Base-by-base conservation (phyloP, 2,329 filamentous ascomycete species). In the Aspergillus neoniger region DNA sequence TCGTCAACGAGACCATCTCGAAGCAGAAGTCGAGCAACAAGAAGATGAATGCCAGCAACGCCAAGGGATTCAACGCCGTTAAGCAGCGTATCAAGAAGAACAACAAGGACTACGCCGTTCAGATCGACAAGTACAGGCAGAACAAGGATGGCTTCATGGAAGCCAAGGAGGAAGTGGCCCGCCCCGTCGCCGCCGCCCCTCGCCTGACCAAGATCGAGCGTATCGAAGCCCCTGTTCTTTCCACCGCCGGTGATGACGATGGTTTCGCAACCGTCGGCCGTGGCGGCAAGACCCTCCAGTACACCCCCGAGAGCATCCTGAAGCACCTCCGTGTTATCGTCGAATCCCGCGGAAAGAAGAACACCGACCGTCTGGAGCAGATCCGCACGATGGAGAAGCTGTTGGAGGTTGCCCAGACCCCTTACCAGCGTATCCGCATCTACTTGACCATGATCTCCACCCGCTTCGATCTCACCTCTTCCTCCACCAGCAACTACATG, bases 1-100 rank as follows among this genome's bases (percentile, higher is more conserved):
- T 90, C 75, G 91, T 97, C 85, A 93, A 93, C 75, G 96, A 99
- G 83, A 89, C 93, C 23, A 86, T 96, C 67, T 88, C 92, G 71
- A 97, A 97, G 85, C 91, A 96, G 76, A 99, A 99, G 84, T 91
- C 96, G 69, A 91, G 91, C 2, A 88, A 89, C 65, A 97, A 97
- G 87, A 98, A 97, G 86, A 96, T 98, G 93, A 99, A 96, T 81
- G 92, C 93, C 64, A 95, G 89, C 74, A 96, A 94, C 75, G 90
- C 92, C 67, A 91, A 92, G 80, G 92, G 93, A 72, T 86, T 99
- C 73, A 99, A 98, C 78, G 92, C 93, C 64, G 91, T 98, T 74
- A 96, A 97, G 82, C 95, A 99, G 79, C 93, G 93, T 81, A 92
- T 99, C 83, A 93, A 94, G 87, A 98, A 97, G 86, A 94, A 94